Percentiles rank a stretch among this genome's conserved stretches.
These are phyloP conservation scores for Xylaria arbuscula DNA, from an alignment of 2,329 filamentous ascomycete species.

Conservation along the genomic window DNA sequence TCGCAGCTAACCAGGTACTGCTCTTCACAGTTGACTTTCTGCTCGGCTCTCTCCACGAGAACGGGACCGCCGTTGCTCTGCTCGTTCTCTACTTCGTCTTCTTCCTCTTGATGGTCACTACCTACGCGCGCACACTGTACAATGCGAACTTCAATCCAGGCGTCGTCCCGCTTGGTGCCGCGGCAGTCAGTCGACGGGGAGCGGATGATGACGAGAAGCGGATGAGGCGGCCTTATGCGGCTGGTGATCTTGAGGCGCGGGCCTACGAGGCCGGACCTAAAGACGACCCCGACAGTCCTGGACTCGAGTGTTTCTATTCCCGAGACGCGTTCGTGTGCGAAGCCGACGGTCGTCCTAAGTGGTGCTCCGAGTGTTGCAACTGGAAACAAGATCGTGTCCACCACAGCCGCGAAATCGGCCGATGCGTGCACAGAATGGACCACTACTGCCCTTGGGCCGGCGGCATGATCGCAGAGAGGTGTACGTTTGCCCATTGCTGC, in stretches of 20 bases:
- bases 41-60: slow-evolving; percentile 60
- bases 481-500: slow-evolving; percentile 53
- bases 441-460: slow-evolving; percentile 98
- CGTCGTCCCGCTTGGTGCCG: slow-evolving; percentile 73
- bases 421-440: slow-evolving; percentile 91
- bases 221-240: slow-evolving; percentile 36
- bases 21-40: slow-evolving; percentile 74
- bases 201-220: slow-evolving; percentile 46
- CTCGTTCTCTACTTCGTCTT: slow-evolving; percentile 79
- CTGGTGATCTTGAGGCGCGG: slow-evolving; percentile 52
- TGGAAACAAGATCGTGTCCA: slow-evolving; percentile 92
- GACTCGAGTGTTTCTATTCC: slow-evolving; percentile 80
- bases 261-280: slow-evolving; percentile 55
- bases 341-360: slow-evolving; percentile 82
- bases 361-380: slow-evolving; percentile 84
- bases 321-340: slow-evolving; percentile 88
- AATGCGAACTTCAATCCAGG: slow-evolving; percentile 78
- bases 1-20: slow-evolving; percentile 13
- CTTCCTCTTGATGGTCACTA: slow-evolving; percentile 71
- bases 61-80: slow-evolving; percentile 73
- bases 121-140: slow-evolving; percentile 78
- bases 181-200: slow-evolving; percentile 46
- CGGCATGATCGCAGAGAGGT: slow-evolving; percentile 86
- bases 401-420: slow-evolving; percentile 83
- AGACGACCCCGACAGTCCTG: slow-evolving; percentile 69